phyloP scores from a whole-genome alignment of 805 yeast genomes.

The Candida hungchunana region DNA sequence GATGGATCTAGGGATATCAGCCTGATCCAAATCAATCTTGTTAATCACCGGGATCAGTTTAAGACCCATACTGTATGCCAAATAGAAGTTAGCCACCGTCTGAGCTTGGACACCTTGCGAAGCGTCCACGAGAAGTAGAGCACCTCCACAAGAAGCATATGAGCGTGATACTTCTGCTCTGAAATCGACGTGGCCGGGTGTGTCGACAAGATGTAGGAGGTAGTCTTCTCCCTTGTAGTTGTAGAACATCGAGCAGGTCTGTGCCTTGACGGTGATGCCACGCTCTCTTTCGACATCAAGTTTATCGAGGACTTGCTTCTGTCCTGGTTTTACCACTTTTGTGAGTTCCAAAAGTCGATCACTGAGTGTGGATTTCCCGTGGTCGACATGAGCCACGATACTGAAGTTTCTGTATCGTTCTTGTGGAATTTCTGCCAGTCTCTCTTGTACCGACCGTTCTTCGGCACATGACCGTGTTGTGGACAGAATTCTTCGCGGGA shows the following conservation, averaged over 20 bases:
- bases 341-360: slow-evolving; percentile 86
- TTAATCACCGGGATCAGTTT: slow-evolving; percentile 85
- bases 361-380: slow-evolving; percentile 81
- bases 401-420: slow-evolving; percentile 85
- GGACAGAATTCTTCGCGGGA: too few relatives aligned
- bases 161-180: slow-evolving; percentile 90
- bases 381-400: slow-evolving; percentile 95
- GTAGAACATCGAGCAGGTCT: slow-evolving; percentile 92
- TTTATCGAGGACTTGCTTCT: slow-evolving; percentile 84
- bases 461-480: too few relatives aligned
- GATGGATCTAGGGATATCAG: slow-evolving; percentile 74
- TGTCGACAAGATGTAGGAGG: slow-evolving; percentile 85
- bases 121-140: slow-evolving; percentile 85
- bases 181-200: slow-evolving; percentile 98
- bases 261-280: slow-evolving; percentile 96
- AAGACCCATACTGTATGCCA: slow-evolving; percentile 83
- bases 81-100: slow-evolving; percentile 93
- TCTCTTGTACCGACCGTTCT: slow-evolving; percentile 41
- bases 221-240: slow-evolving; percentile 65
- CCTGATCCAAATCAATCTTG: slow-evolving; percentile 85
- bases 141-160: slow-evolving; percentile 96
- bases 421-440: slow-evolving; percentile 77
- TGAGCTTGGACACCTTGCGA: slow-evolving; percentile 97
- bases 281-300: slow-evolving; percentile 93
- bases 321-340: slow-evolving; percentile 79